phyloP scores from a whole-genome alignment of 352 stramenopile genomes.

The Phytopythium kandeliae region DNA sequence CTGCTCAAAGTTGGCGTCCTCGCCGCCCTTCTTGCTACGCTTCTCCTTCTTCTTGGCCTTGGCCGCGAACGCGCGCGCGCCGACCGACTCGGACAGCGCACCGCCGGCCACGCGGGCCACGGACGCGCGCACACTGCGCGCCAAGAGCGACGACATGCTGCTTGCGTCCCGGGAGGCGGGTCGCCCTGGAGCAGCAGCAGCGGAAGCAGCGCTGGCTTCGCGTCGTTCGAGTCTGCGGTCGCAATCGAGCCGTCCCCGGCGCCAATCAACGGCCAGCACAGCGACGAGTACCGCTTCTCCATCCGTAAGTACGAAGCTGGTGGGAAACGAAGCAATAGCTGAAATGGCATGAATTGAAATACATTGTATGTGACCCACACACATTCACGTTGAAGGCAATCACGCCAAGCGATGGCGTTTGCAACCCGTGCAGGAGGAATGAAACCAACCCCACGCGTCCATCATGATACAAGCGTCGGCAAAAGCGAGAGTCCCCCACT shows the following conservation, averaged over 20 bases:
- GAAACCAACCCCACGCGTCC: too few species aligned
- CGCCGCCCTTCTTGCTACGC: conserved; percentile 41
- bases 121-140: conserved; percentile 17
- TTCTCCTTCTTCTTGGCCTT: conserved; percentile 52
- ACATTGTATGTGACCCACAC: too few species aligned
- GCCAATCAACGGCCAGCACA: conserved; percentile 1
- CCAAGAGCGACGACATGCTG: conserved; percentile 9
- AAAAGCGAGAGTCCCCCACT: too few species aligned
- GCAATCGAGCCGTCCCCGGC: neutral
- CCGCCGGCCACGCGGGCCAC: conserved; percentile 9
- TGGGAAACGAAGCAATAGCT: too few species aligned
- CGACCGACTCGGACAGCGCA: conserved; percentile 9
- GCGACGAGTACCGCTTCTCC: neutral
- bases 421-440: too few species aligned
- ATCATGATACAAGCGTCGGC: too few species aligned
- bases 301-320: neutral
- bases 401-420: too few species aligned
- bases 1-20: conserved; percentile 78
- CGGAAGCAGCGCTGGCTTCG: neutral
- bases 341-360: too few species aligned
- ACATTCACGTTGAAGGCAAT: too few species aligned
- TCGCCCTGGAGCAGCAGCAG: neutral
- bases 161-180: neutral
- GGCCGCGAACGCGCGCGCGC: conserved; percentile 33
- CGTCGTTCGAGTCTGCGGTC: neutral